These are phyloP conservation scores for Malus sieversii DNA, from an alignment of 306 rosid species.

Conservation along the genomic window DNA sequence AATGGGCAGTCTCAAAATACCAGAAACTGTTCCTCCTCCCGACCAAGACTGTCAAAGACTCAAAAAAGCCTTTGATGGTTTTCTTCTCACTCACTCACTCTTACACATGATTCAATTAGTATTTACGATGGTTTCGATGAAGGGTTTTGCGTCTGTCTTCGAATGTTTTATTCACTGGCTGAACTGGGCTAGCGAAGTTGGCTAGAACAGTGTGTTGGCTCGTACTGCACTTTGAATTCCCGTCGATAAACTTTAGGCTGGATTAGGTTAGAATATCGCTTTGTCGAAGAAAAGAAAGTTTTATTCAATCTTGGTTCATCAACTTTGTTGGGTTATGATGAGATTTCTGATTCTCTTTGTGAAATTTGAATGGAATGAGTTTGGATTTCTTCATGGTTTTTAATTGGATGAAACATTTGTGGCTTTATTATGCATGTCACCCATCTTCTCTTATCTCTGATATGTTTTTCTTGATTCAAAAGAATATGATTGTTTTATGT, in stretches of 20 bases:
- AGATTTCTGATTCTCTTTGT: background rate
- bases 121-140: background rate
- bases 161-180: background rate
- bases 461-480: background rate
- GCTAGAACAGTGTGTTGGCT: background rate
- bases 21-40: constrained; percentile 68
- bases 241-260: background rate
- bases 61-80: constrained; percentile 67
- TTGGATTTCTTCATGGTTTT: background rate
- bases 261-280: background rate
- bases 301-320: background rate
- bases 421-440: background rate
- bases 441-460: background rate
- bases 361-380: background rate
- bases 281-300: background rate
- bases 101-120: background rate
- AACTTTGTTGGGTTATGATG: background rate
- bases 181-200: background rate
- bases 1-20: constrained; percentile 66
- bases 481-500: background rate
- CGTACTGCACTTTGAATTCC: too few species aligned
- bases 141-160: background rate
- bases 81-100: background rate
- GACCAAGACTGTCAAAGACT: constrained; percentile 56
- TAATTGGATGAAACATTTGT: background rate